These are phyloP conservation scores for Circinella umbellata DNA, from an alignment of 371 early-diverging fungal species.

Conservation along the genomic window DNA sequence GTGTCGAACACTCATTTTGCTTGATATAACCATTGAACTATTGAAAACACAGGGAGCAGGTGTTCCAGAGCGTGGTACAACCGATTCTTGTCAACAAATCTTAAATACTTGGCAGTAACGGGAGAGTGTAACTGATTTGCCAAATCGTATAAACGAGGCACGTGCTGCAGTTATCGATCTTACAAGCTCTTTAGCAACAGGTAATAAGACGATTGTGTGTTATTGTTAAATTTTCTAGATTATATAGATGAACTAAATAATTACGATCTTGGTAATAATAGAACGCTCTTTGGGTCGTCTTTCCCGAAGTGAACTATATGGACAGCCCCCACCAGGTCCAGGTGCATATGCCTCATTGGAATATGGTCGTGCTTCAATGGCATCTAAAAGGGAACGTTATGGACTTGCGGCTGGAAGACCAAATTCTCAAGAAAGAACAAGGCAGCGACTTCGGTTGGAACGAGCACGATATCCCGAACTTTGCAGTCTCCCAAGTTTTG, in stretches of 20 bases:
- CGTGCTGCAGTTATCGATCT: too few species aligned
- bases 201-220: too few species aligned
- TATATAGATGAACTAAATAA: too few species aligned
- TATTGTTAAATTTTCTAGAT: too few species aligned
- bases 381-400: not conserved
- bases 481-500: not conserved
- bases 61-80: too few species aligned
- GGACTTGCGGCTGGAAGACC: not conserved
- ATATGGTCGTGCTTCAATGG: not conserved
- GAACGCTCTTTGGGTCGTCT: not conserved
- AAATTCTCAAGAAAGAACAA: not conserved
- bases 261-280: not conserved
- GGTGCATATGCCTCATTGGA: too few species aligned
- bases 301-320: not conserved
- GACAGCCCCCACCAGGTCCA: not conserved
- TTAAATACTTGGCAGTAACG: too few species aligned
- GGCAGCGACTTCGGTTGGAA: not conserved
- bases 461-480: conserved; percentile 1
- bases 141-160: too few species aligned
- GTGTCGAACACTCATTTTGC: not conserved
- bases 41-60: not conserved
- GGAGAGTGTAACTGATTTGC: too few species aligned
- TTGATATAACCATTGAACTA: not conserved
- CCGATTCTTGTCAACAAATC: too few species aligned
- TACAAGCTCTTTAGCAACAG: too few species aligned